phyloP scores from a whole-genome alignment of 1,284 basidiomycete genomes.

The Cryptococcus depauperatus region DNA sequence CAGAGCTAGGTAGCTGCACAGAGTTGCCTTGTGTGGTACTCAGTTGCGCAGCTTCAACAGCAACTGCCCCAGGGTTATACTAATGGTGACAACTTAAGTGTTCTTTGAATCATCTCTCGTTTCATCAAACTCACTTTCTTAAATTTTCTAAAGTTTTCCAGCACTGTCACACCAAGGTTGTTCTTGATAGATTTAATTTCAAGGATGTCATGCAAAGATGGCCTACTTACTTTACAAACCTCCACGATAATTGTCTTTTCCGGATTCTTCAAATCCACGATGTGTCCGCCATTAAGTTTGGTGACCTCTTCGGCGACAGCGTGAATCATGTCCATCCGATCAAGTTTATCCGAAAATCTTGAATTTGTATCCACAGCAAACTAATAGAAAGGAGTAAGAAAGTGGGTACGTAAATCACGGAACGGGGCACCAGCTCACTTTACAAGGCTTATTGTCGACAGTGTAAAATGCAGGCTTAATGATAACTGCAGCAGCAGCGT shows the following conservation, averaged over 20 bases:
- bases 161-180: conserved; percentile 27
- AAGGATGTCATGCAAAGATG: neutral
- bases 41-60: conserved; percentile 2
- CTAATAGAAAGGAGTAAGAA: conserved; percentile 9
- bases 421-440: neutral
- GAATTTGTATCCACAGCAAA: conserved; percentile 31
- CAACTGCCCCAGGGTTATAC: conserved; percentile 11
- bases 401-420: neutral
- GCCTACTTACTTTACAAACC: conserved; percentile 32
- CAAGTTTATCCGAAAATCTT: conserved; percentile 29
- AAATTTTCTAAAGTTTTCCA: conserved; percentile 33
- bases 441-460: conserved; percentile 13
- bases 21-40: neutral
- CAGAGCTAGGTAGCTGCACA: too few relatives aligned
- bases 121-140: conserved; percentile 22
- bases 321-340: conserved; percentile 37
- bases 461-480: conserved; percentile 18
- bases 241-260: conserved; percentile 37
- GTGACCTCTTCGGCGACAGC: conserved; percentile 31
- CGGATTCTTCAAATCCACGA: conserved; percentile 34
- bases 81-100: neutral
- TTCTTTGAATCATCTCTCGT: neutral
- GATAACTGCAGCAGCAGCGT: conserved; percentile 16
- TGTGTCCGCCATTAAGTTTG: conserved; percentile 25
- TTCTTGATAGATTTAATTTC: conserved; percentile 14